These are phyloP conservation scores for Botryosphaeria agaves DNA, from an alignment of 2,329 filamentous ascomycete genomes.

Conservation along the genomic window DNA sequence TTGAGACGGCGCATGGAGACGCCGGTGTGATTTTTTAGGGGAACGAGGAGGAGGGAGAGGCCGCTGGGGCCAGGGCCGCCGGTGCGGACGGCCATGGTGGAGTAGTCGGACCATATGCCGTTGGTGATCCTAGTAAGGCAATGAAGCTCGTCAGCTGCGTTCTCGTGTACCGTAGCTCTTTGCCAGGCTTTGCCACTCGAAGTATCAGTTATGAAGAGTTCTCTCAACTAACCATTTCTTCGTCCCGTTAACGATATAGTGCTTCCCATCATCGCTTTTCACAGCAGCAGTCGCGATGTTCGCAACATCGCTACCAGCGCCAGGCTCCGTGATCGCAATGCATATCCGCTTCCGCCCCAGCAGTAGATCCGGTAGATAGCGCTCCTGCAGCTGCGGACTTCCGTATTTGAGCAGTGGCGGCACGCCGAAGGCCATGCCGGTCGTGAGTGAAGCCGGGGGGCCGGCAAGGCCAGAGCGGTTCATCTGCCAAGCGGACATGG, in stretches of 20 bases:
- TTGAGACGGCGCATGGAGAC: constrained; percentile 52
- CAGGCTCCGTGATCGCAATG: constrained; percentile 66
- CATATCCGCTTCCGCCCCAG: constrained; percentile 49
- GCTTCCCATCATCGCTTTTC: constrained; percentile 43
- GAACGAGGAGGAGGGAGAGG: constrained; percentile 50
- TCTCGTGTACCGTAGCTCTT: no score
- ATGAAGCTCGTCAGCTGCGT: neutral
- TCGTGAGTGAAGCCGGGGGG: constrained; percentile 46
- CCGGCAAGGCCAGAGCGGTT: constrained; percentile 45
- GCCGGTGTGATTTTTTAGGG: constrained; percentile 47
- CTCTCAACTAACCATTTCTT: constrained; percentile 49
- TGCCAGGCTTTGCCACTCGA: no score
- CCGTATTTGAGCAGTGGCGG: constrained; percentile 57
- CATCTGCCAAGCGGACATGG: constrained; percentile 28
- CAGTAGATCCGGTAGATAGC: constrained; percentile 50
- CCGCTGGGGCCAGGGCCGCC: constrained; percentile 46
- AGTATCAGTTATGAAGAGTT: neutral
- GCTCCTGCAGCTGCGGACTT: constrained; percentile 41
- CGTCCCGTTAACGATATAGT: constrained; percentile 55
- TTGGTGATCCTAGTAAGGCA: constrained; percentile 41
- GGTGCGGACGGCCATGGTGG: constrained; percentile 56
- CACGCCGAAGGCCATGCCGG: constrained; percentile 55
- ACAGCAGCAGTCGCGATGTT: constrained; percentile 52
- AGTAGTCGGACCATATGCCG: constrained; percentile 51
- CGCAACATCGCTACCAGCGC: constrained; percentile 56